These are phyloP conservation scores for Colletotrichum caudatum DNA, from an alignment of 2,329 filamentous ascomycete species.

Conservation along the genomic window DNA sequence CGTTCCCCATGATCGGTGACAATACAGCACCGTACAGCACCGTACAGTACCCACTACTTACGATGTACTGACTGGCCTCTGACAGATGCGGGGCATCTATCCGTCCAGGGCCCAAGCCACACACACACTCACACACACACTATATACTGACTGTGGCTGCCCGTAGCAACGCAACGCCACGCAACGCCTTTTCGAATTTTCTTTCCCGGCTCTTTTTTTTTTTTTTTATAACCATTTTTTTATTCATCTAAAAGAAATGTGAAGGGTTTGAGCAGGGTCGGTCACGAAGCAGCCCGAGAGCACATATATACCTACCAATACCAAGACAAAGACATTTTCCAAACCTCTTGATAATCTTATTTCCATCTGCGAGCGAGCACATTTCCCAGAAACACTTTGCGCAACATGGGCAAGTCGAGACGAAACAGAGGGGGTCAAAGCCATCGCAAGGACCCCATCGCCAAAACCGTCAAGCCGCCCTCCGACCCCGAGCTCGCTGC, in stretches of 20 bases:
- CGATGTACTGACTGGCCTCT: neutral
- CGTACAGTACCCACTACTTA: neutral
- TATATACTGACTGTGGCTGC: constrained; percentile 29
- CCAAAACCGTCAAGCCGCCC: constrained; percentile 70
- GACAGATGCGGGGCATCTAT: neutral
- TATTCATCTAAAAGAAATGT: neutral
- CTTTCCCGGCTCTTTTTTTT: neutral
- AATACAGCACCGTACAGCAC: no score
- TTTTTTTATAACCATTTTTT: neutral
- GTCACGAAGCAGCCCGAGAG: constrained; percentile 11
- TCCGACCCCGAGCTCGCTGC: constrained; percentile 73
- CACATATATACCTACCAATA: neutral
- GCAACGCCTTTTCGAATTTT: constrained; percentile 30
- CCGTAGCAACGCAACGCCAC: constrained; percentile 37
- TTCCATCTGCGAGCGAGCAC: neutral
- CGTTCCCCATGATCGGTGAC: no score
- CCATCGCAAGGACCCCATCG: constrained; percentile 66
- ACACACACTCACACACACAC: no score
- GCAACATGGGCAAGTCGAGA: constrained; percentile 70
- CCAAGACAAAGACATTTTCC: neutral
- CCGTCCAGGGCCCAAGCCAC: constrained; percentile 24
- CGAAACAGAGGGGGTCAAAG: constrained; percentile 62
- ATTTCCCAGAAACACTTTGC: constrained; percentile 10
- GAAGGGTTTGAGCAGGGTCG: constrained; percentile 25
- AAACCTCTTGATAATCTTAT: neutral